Base-by-base conservation (phyloP, 2,329 filamentous ascomycete species). In the Talaromyces sp. region DNA sequence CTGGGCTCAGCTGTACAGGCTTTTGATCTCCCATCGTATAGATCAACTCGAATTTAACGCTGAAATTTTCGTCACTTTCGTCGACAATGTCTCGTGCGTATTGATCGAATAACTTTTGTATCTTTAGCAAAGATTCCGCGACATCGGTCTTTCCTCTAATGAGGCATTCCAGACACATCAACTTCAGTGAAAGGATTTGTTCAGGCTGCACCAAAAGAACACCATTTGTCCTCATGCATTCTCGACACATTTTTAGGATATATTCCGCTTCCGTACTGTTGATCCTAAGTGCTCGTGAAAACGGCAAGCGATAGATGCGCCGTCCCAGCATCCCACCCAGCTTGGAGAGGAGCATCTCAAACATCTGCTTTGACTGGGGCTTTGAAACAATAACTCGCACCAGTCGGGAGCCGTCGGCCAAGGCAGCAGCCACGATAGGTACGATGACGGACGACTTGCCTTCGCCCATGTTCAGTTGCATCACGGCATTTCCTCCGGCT, bases 401-500 rank as follows among this genome's bases (percentile, higher is more conserved):
- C 0, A 90, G 70, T 5, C 70, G 74, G 0, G 69, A 65, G 0
- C 77, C 75, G 51, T 89, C 75, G 0, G 84, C 82, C 1, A 87
- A 69, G 0, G 74, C 70, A n/a, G 81, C 73, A 0, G 83, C 82
- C 0, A 88, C 82, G 41, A 89, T 86, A 0, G 87, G 88, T 0
- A 88, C 79, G 54, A 92, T 89, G 1, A 89, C 83, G 0, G 87
- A 88, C 0, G 85, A 86, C 64, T 90, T 90, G 0, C 88, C 88
- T 66, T 88, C 82, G 0, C 88, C 88, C 87, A 90, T 90, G 64
- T 89, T 89, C 2, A 90, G 70, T 66, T 89, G 86, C 75, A 89
- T 81, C 0, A 86, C 81, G 0, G 79, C 70, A 64, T 86, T 89
- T 0, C 68, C 27, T 0, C 66, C 69, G 0, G 68, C 68, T 0